Percentiles rank a stretch among this genome's conserved stretches.
These are phyloP conservation scores for Panaeolus cyanescens DNA, from an alignment of 768 basidiomycete species.

Conservation along the genomic window DNA sequence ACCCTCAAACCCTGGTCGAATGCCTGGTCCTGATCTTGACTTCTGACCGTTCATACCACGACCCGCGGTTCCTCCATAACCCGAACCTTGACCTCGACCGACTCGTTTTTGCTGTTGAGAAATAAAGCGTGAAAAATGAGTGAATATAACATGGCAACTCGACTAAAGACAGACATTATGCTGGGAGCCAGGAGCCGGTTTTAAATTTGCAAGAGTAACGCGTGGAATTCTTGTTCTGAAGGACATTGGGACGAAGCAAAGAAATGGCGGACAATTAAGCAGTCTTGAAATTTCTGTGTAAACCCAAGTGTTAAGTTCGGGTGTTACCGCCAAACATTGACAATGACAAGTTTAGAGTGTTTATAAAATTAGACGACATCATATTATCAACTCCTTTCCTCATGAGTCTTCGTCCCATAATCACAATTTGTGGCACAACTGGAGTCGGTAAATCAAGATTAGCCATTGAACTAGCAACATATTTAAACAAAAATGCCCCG, in stretches of 20 bases:
- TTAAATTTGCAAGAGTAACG: slow-evolving; percentile 70
- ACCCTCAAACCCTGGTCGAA: slow-evolving; percentile 88
- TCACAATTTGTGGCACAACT: slow-evolving; percentile 91
- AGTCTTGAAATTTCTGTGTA: not conserved
- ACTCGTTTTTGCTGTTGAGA: slow-evolving; percentile 82
- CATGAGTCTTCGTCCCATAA: slow-evolving; percentile 61
- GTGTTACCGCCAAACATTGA: slow-evolving; percentile 6
- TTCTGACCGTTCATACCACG: slow-evolving; percentile 97
- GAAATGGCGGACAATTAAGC: not conserved
- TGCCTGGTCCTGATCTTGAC: slow-evolving; percentile 85
- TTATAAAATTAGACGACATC: not conserved
- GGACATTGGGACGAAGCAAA: slow-evolving; percentile 28
- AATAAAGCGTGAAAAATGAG: slow-evolving; percentile 9
- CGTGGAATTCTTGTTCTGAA: slow-evolving; percentile 38
- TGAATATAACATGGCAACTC: not conserved
- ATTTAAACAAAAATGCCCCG: slow-evolving; percentile 37
- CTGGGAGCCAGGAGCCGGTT: slow-evolving; percentile 68
- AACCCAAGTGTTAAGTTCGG: not conserved
- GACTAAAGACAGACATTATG: slow-evolving; percentile 50
- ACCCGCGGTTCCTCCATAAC: slow-evolving; percentile 89
- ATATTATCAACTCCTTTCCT: not conserved
- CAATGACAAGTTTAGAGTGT: not conserved
- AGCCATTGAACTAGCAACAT: slow-evolving; percentile 82
- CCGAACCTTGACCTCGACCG: slow-evolving; percentile 91
- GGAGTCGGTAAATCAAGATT: slow-evolving; percentile 96